Conservation (phyloP, 2,329 filamentous ascomycete genomes). For the Plenodomus tracheiphilus region DNA sequence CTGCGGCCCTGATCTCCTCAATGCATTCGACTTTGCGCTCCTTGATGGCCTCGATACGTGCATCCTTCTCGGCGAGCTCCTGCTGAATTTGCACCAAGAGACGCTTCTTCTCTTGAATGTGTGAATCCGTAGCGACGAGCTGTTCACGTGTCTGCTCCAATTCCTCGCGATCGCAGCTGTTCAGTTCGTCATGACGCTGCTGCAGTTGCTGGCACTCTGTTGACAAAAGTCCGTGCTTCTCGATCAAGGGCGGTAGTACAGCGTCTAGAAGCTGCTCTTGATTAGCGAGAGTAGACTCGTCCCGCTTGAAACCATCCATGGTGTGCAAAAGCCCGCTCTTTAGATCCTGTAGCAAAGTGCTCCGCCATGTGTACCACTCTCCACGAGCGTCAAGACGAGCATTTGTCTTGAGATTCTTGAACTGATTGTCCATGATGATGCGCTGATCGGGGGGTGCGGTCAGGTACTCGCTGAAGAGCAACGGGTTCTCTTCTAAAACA, state of each 20-base stretch:
- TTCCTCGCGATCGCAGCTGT: constrained; percentile 79
- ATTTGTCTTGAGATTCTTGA: constrained; percentile 95
- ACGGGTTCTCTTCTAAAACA: constrained; percentile 86
- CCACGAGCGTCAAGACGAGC: constrained; percentile 88
- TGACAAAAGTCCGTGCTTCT: constrained; percentile 64
- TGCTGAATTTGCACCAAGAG: constrained; percentile 68
- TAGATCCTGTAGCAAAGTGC: constrained; percentile 80
- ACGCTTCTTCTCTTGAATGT: constrained; percentile 70
- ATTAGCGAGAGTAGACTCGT: constrained; percentile 67
- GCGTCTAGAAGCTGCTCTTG: constrained; percentile 70
- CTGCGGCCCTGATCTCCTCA: constrained; percentile 78
- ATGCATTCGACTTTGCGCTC: constrained; percentile 70
- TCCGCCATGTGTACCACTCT: constrained; percentile 98
- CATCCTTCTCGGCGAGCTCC: constrained; percentile 69
- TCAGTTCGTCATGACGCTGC: constrained; percentile 72
- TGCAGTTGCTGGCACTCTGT: constrained; percentile 70
- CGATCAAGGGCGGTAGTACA: constrained; percentile 66
- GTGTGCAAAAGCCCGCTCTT: constrained; percentile 79
- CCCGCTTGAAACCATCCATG: constrained; percentile 73
- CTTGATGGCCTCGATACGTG: constrained; percentile 63
- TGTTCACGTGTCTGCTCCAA: constrained; percentile 73
- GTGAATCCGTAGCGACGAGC: constrained; percentile 65
- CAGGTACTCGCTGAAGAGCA: constrained; percentile 89
- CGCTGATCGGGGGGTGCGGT: constrained; percentile 82
- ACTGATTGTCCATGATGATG: constrained; percentile 89